phyloP scores from a whole-genome alignment of 2,329 filamentous ascomycete genomes.

The Fonsecaea erecta region DNA sequence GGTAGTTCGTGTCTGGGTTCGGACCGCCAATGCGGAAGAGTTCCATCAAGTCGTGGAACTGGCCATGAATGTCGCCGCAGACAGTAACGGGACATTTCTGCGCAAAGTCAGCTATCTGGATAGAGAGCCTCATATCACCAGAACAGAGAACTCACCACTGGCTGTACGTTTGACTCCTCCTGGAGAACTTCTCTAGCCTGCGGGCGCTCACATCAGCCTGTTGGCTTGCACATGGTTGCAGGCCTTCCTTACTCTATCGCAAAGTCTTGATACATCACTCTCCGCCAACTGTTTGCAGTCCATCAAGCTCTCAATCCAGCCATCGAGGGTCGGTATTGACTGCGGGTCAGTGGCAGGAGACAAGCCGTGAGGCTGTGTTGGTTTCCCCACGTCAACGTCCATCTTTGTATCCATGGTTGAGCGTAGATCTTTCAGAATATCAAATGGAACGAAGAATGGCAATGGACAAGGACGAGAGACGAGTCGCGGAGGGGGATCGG shows the following conservation, averaged over 20 bases:
- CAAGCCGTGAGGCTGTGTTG: constrained; percentile 76
- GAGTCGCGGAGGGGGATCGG: constrained; percentile 28
- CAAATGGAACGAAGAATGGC: neutral
- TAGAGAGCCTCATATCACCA: constrained; percentile 8
- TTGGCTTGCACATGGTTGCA: constrained; percentile 18
- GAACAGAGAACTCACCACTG: constrained; percentile 70
- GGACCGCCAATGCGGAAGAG: constrained; percentile 98
- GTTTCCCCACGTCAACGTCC: constrained; percentile 89
- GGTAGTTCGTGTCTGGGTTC: constrained; percentile 98
- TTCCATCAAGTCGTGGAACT: constrained; percentile 99
- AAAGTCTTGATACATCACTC: constrained; percentile 91
- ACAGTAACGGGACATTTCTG: constrained; percentile 99
- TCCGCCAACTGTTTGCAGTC: constrained; percentile 97
- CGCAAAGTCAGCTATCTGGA: constrained; percentile 23
- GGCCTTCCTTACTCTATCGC: constrained; percentile 79
- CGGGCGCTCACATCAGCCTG: constrained; percentile 11
- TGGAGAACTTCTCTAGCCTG: constrained; percentile 95
- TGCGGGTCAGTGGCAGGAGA: constrained; percentile 80
- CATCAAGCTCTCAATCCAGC: constrained; percentile 99
- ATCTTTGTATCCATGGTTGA: constrained; percentile 90
- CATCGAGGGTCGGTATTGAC: constrained; percentile 89
- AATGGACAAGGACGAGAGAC: constrained; percentile 38
- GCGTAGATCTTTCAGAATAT: constrained; percentile 30
- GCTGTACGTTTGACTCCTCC: constrained; percentile 98
- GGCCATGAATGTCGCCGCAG: constrained; percentile 97